These are phyloP conservation scores for Pseudoperonospora humuli DNA, from an alignment of 352 stramenopile species.

Conservation along the genomic window DNA sequence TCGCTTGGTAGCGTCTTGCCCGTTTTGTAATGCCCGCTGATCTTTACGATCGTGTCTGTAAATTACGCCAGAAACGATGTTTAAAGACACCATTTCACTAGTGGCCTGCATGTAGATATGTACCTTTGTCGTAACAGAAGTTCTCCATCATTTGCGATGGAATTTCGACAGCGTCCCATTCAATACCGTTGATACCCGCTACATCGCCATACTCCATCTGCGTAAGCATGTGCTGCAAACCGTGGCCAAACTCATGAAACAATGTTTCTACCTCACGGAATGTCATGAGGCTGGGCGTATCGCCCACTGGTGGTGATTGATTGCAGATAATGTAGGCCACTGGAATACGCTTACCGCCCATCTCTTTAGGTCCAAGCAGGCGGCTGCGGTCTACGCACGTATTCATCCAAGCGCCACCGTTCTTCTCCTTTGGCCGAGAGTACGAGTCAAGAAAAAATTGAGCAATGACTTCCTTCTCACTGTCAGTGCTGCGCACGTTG, in stretches of 20 bases:
- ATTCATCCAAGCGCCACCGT: slow-evolving; percentile 98
- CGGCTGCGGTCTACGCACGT: slow-evolving; percentile 91
- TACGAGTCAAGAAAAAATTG: slow-evolving; percentile 97
- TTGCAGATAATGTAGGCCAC: slow-evolving; percentile 98
- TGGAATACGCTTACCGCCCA: slow-evolving; percentile 70
- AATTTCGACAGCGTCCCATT: slow-evolving; percentile 98
- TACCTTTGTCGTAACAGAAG: slow-evolving; percentile 93
- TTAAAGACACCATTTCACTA: neutral
- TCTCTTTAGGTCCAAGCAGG: slow-evolving; percentile 55
- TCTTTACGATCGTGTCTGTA: slow-evolving; percentile 74
- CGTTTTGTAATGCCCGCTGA: slow-evolving; percentile 81
- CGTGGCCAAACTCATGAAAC: slow-evolving; percentile 96
- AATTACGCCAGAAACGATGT: slow-evolving; percentile 3
- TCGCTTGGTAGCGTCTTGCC: slow-evolving; percentile 88
- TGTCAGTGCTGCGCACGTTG: slow-evolving; percentile 75
- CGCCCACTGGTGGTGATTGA: slow-evolving; percentile 87
- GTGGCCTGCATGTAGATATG: slow-evolving; percentile 43
- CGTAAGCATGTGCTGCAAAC: slow-evolving; percentile 98
- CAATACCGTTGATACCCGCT: slow-evolving; percentile 94
- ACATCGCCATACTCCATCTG: slow-evolving; percentile 92
- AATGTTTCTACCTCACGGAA: slow-evolving; percentile 96
- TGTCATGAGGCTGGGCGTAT: slow-evolving; percentile 96
- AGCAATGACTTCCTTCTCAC: slow-evolving; percentile 82
- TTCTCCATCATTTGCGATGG: slow-evolving; percentile 99
- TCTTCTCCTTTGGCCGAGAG: slow-evolving; percentile 94